phyloP scores from a whole-genome alignment of 164 flowering plant genomes.

The Cinnamomum chago region DNA sequence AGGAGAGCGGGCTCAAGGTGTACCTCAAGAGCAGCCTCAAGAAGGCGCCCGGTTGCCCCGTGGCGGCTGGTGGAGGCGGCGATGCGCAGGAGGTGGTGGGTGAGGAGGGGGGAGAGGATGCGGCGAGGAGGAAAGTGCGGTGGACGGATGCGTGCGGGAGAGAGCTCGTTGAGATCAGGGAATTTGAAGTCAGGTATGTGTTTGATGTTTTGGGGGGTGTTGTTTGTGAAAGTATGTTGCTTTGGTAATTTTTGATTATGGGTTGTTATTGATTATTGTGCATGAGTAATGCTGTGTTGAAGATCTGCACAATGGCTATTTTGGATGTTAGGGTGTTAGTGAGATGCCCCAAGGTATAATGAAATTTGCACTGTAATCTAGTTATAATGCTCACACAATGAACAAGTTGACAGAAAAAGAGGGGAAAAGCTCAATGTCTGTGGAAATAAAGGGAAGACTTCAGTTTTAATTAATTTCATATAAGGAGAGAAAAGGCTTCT shows the following conservation, averaged over 20 bases:
- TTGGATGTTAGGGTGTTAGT: too few species aligned
- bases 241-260: not conserved
- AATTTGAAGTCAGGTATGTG: conserved; percentile 84
- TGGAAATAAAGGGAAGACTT: too few species aligned
- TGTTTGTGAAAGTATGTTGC: not conserved
- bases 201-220: not conserved
- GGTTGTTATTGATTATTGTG: too few species aligned
- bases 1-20: conserved; percentile 23
- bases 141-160: conserved; percentile 84
- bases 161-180: conserved; percentile 80
- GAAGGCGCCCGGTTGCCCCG: conserved; percentile 34
- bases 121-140: conserved; percentile 62
- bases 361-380: too few species aligned
- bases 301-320: too few species aligned
- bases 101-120: conserved; percentile 27
- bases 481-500: too few species aligned
- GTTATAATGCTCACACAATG: too few species aligned
- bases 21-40: conserved; percentile 70
- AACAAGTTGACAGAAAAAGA: too few species aligned
- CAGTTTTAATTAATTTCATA: too few species aligned
- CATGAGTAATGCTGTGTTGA: too few species aligned
- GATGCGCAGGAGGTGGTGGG: conserved; percentile 15
- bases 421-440: too few species aligned
- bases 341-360: too few species aligned
- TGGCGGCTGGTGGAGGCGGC: conserved; percentile 20